A percentile compares a stretch with the other conserved stretches of the same genome.
phyloP scores from a whole-genome alignment of 106 monocot genomes.

The Xerophyta viscosa region DNA sequence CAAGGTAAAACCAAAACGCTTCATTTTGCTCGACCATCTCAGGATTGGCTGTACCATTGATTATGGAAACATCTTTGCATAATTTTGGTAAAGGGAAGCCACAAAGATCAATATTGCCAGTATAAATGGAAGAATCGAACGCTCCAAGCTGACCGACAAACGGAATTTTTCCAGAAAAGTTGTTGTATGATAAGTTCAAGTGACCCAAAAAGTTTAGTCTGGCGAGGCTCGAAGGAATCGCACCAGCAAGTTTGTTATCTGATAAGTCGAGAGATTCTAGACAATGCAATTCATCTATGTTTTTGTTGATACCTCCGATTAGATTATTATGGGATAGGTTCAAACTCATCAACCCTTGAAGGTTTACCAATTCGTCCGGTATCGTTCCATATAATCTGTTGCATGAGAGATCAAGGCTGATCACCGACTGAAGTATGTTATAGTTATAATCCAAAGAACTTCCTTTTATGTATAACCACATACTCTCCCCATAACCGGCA shows the following conservation, averaged over 20 bases:
- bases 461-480: not conserved
- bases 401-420: not conserved
- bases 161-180: not conserved
- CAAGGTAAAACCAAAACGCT: too few relatives aligned
- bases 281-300: not conserved
- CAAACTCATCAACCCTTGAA: not conserved
- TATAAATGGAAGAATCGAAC: not conserved
- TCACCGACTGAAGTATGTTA: not conserved
- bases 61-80: too few relatives aligned
- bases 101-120: not conserved
- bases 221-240: too few relatives aligned
- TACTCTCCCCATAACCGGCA: too few relatives aligned
- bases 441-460: not conserved
- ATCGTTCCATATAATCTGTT: not conserved
- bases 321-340: not conserved
- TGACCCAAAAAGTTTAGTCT: too few relatives aligned
- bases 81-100: not conserved
- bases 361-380: not conserved
- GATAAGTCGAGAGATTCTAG: not conserved
- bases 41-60: too few relatives aligned
- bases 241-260: too few relatives aligned
- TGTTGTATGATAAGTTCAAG: too few relatives aligned
- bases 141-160: not conserved
- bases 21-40: too few relatives aligned
- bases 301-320: not conserved